These are phyloP conservation scores for Camelina sativa DNA, from an alignment of 345 rosid species.

Conservation along the genomic window DNA sequence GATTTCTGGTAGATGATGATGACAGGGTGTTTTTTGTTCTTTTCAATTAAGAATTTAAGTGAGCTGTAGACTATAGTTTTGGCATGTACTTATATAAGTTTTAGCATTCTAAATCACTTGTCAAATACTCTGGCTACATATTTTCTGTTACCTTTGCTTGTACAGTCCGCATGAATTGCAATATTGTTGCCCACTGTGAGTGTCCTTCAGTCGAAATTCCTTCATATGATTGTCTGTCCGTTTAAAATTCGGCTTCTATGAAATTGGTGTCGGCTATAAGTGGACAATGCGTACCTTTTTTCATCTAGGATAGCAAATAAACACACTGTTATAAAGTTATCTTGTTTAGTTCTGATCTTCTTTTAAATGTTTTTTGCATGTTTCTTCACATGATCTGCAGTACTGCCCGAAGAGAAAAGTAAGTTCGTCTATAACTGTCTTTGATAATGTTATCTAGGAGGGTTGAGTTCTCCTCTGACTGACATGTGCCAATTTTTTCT, in stretches of 20 bases:
- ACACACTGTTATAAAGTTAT: not conserved
- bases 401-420: conserved; percentile 92
- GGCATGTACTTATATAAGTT: not conserved
- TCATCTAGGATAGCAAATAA: not conserved
- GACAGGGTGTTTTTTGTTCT: conserved; percentile 7
- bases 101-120: conserved; percentile 21
- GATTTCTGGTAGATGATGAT: not conserved
- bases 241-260: not conserved
- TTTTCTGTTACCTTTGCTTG: conserved; percentile 23
- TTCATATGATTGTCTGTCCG: not conserved
- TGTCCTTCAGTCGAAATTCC: conserved; percentile 1
- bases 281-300: conserved; percentile 14
- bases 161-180: not conserved
- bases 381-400: conserved; percentile 55
- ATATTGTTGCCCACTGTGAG: not conserved
- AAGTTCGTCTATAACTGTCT: conserved; percentile 48
- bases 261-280: not conserved
- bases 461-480: not conserved
- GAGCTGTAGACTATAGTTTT: conserved; percentile 8
- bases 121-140: not conserved
- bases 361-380: conserved; percentile 52
- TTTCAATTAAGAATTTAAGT: conserved; percentile 8
- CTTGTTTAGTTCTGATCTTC: conserved; percentile 37
- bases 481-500: conserved; percentile 17
- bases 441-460: conserved; percentile 17